Base-by-base conservation (phyloP, 768 basidiomycete genomes). In the Suillus sp. region DNA sequence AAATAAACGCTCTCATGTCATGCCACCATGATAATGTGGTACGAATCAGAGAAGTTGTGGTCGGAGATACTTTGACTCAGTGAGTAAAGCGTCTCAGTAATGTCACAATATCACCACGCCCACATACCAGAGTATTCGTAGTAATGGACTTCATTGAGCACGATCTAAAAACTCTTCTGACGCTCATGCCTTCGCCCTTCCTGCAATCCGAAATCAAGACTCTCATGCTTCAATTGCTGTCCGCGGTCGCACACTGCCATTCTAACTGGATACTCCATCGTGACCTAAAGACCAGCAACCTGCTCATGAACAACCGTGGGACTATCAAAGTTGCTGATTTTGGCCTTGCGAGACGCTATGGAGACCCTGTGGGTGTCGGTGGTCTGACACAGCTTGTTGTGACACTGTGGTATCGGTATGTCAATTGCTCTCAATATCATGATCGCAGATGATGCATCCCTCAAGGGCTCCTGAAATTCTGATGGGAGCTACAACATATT, bases 131-230 rank as follows among this genome's bases (percentile, higher is more conserved):
- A 80, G 94, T 99, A 50, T 99, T 96, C 76, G 96, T 99, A 67
- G 97, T 99, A 40, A 97, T 97, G 96, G 95, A 97, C 75, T 99
- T 99, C 73, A 96, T 99, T 73, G 97, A 99, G 77, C 97, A 99
- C 76, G 97, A 99, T 75, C 89, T 99, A 74, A 99, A 99, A 78
- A 91, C 96, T 7, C 85, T 99, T 59, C 84, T 99, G 62, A 92
- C 91, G 30, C 80, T 93, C 65, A 99, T 99, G 97, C 95, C 96
- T 1, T 86, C 91, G 37, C 96, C 97, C 2, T 99, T 99, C 80
- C 80, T 98, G 45, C 95, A 96, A 77, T 96, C 95, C 47, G 97
- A 99, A 78, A 92, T 99, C 80, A 99, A 99, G 81, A 99, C 97
- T 0, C 79, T 99, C 60, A 88, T 98, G 88, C 77, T 92, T 30